phyloP scores from a whole-genome alignment of 2,329 filamentous ascomycete genomes.

The Penicillium sp. region DNA sequence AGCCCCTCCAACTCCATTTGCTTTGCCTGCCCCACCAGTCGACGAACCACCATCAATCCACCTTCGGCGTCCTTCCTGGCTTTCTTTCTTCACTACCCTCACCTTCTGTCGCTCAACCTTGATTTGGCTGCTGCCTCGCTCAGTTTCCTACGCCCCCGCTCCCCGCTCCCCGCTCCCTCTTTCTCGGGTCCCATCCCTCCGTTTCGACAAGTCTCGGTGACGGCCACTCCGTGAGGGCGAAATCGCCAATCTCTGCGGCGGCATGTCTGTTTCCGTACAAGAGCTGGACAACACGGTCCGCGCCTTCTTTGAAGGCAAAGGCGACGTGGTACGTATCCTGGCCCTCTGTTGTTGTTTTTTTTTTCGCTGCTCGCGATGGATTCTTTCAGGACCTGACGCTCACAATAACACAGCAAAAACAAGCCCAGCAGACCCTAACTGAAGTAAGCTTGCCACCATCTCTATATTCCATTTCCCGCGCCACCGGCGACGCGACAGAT shows the following conservation, averaged over 20 bases:
- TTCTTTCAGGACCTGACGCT: not conserved
- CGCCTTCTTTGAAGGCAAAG: constrained; percentile 95
- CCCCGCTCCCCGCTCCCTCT: not conserved
- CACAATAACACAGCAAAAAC: constrained; percentile 73
- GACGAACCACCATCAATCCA: constrained; percentile 10
- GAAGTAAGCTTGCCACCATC: constrained; percentile 64
- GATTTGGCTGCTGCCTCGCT: constrained; percentile 17
- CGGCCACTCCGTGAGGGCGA: constrained; percentile 31
- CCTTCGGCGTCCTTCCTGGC: constrained; percentile 9
- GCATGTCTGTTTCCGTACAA: constrained; percentile 74
- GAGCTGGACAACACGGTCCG: constrained; percentile 97
- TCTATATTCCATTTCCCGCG: constrained; percentile 6
- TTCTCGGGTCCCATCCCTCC: constrained; percentile 11
- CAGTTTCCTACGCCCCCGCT: constrained; percentile 18
- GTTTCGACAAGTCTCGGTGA: constrained; percentile 18
- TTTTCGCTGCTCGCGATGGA: constrained; percentile 40
- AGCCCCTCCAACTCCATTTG: constrained; percentile 23
- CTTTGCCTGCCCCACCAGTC: constrained; percentile 33
- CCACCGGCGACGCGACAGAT: not conserved
- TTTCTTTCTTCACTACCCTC: constrained; percentile 1
- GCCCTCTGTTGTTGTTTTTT: constrained; percentile 1
- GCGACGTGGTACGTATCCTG: constrained; percentile 74
- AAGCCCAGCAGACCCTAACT: constrained; percentile 89
- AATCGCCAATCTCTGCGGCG: constrained; percentile 39
- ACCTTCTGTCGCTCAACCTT: constrained; percentile 11